Evolutionary conservation across 2,329 filamentous ascomycete genomes (phyloP), one percentile per base, ranked within the genome.

Genomic region (Zymoseptoria crescenta): DNA sequence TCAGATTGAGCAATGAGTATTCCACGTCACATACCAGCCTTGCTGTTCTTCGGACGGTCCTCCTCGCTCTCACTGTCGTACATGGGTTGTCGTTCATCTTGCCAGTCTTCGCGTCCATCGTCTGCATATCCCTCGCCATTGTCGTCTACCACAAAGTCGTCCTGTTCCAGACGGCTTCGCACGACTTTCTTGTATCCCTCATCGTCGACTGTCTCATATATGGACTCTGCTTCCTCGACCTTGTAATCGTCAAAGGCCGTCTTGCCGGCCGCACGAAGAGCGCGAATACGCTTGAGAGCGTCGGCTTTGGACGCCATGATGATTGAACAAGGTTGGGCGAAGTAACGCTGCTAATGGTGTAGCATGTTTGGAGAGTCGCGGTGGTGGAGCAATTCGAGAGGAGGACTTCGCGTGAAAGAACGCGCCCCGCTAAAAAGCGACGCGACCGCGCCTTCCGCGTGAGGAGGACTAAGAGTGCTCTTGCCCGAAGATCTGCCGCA

Each of bases 91-190:
- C 81, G 79, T 64, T 87, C 81, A 67, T 88, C 84, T 74, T 93
- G 86, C 92, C 93, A 93, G 68, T 97, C 94, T 76, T 96, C 92
- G 57, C 94, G 87, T 61, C 94, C 94, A 71, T 97, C 94, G 73
- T 97, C 93, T 65, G 91, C 93, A 70, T 99, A 99, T 45, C 94
- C 93, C 72, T 93, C 91, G 70, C 93, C 93, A 77, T 96, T 96
- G 77, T 99, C 94, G 78, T 97, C 94, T 61, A 99, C 92, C 56
- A 99, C 93, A 70, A 99, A 99, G 76, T 99, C 94, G 69, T 99
- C 94, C 69, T 96, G 82, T 71, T 97, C 89, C 55, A 99, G 80
- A 52, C 94, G 87, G 58, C 87, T 85, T 49, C 94, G 85, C 13
- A 99, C 91, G 65, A 97, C 87, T 74, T 95, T 95, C 79, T 96